Conservation (phyloP, 2,329 filamentous ascomycete species). For the Cadophora malorum region DNA sequence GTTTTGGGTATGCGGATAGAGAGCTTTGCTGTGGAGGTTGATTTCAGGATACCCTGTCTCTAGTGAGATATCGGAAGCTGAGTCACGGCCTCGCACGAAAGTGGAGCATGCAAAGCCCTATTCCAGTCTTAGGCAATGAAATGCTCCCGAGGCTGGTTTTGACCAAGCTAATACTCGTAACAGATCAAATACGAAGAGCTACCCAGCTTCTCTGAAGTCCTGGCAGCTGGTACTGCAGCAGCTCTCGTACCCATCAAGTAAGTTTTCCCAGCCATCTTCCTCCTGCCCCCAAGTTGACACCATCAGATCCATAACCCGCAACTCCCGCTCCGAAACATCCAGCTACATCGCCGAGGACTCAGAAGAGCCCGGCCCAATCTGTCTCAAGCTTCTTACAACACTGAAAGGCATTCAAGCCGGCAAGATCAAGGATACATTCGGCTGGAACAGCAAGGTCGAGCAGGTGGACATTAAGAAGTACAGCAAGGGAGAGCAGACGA, state of each 20-base stretch:
- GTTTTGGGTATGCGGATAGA: neutral
- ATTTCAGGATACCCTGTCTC: neutral
- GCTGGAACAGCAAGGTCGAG: constrained; percentile 45
- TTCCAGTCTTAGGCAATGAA: neutral
- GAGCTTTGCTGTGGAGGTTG: neutral
- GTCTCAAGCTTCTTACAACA: constrained; percentile 72
- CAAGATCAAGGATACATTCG: constrained; percentile 69
- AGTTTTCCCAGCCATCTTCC: neutral
- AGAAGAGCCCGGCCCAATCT: constrained; percentile 76
- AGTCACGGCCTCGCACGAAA: constrained; percentile 7
- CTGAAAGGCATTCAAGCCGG: constrained; percentile 88
- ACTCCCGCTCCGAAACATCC: constrained; percentile 56
- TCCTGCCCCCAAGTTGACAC: constrained; percentile 48
- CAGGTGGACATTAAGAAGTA: constrained; percentile 42
- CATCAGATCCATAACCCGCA: constrained; percentile 87
- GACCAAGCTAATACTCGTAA: neutral
- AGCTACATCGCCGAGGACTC: constrained; percentile 60
- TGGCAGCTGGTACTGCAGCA: constrained; percentile 91
- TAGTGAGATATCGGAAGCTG: constrained; percentile 8
- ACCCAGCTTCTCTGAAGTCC: constrained; percentile 73
- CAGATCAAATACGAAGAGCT: constrained; percentile 70
- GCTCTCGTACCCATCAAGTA: constrained; percentile 66
- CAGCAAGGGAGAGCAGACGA: constrained; percentile 30
- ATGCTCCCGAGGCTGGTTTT: no score
- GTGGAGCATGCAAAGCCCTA: neutral